Base-by-base conservation (phyloP, 1,284 basidiomycete genomes). In the Leccinum ponderosum region DNA sequence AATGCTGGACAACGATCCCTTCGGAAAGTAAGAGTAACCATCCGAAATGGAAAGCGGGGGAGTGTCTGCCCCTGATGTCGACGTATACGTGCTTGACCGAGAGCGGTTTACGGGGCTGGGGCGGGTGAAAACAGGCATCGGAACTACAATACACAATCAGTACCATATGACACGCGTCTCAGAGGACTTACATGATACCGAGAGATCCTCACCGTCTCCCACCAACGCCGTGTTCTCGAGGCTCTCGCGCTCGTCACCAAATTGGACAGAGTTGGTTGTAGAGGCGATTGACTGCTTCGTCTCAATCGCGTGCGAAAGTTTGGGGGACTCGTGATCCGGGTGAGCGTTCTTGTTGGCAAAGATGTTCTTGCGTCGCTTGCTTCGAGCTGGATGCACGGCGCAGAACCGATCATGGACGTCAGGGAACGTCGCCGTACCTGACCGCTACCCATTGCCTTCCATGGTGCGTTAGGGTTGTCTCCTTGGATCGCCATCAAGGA, bases 381-480 rank as follows among this genome's bases (percentile, higher is more conserved):
- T 53, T 39, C 33, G 3, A 54, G 35, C 35, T 83, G 81, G 20
- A 83, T 79, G 61, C 87, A 90, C 0, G 90, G 91, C 1, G 90
- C 92, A 3, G 79, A 79, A n/a, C 87, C 84, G n/a, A 90, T 83
- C 47, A 82, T 72, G 0, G 87, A 88, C 20, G 81, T 83, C 17
- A 78, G 67, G 27, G 90, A 90, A 5, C 80, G 77, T 37, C 90
- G 83, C 37, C 87, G 85, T 62, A 91, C 84, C 59, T 85, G 87
- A 3, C 86, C 89, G 25, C 25, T 25, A 25, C 25, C 11, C 3
- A 57, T 57, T 55, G 60, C 52, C 4, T 69, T 66, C 63, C 33
- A 55, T 15, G 47, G 20, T 0, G 15, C 7, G 2, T 54, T 57
- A 5, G 3, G 42, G 3, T 65, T 56, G 2, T 1, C 33, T 42